These are phyloP conservation scores for Taxawa tesnikishii DNA, from an alignment of 2,329 filamentous ascomycete genomes.

Conservation along the genomic window DNA sequence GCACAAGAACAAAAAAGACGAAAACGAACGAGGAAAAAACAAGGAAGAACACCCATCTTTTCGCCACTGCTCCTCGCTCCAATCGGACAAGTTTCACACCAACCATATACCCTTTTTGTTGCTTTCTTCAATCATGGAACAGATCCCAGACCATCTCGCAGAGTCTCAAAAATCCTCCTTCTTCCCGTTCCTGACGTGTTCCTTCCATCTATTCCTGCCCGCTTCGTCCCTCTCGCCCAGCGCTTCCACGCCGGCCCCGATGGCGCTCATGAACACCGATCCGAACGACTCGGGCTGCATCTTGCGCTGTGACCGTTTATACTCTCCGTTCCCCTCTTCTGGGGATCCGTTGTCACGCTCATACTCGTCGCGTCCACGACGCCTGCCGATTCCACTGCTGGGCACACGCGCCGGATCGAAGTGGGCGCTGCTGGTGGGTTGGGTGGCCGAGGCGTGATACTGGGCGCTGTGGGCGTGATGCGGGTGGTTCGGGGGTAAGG, in stretches of 20 bases:
- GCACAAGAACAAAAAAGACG: too few relatives aligned
- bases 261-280: too few relatives aligned
- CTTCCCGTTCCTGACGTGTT: conserved; percentile 77
- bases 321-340: background rate
- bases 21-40: too few relatives aligned
- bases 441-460: conserved; percentile 8
- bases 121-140: too few relatives aligned
- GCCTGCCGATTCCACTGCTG: conserved; percentile 50
- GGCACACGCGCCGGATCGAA: conserved; percentile 21
- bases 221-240: conserved; percentile 11
- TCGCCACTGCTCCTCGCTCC: too few relatives aligned
- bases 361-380: conserved; percentile 79
- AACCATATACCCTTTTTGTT: too few relatives aligned
- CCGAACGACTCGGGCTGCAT: too few relatives aligned
- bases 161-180: conserved; percentile 82
- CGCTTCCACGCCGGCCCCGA: conserved; percentile 10
- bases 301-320: too few relatives aligned
- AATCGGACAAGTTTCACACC: too few relatives aligned
- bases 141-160: conserved; percentile 92
- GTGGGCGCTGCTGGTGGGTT: conserved; percentile 19
- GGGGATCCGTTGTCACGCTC: conserved; percentile 60
- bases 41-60: too few relatives aligned
- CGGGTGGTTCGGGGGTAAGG: conserved; percentile 20
- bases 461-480: conserved; percentile 6
- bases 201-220: conserved; percentile 57